These are phyloP conservation scores for Kurtzmaniella cleridarum DNA, from an alignment of 805 yeast species.

Conservation along the genomic window DNA sequence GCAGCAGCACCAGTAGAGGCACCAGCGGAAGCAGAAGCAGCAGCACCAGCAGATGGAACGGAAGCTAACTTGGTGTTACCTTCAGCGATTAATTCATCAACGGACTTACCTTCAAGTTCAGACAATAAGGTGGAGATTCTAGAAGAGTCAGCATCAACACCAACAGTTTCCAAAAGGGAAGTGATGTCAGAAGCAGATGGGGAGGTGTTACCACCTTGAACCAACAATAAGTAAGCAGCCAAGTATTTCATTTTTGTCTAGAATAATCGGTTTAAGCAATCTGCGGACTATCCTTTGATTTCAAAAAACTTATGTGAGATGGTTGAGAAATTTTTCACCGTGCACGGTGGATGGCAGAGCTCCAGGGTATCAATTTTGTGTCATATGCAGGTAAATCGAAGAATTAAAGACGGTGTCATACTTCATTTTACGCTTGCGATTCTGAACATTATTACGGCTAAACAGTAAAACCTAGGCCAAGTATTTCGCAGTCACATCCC, in stretches of 20 bases:
- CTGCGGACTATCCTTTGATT: slow-evolving; percentile 74
- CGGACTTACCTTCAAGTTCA: slow-evolving; percentile 90
- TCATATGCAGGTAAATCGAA: no score
- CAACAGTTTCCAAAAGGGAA: slow-evolving; percentile 86
- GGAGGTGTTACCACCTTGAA: slow-evolving; percentile 92
- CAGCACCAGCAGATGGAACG: slow-evolving; percentile 98
- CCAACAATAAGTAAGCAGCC: slow-evolving; percentile 98
- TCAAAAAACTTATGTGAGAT: slow-evolving; percentile 17
- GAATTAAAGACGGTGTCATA: no score
- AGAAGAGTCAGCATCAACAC: slow-evolving; percentile 90
- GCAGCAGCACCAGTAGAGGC: slow-evolving; percentile 68
- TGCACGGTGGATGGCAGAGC: neutral
- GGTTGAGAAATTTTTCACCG: slow-evolving; percentile 12
- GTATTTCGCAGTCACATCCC: slow-evolving; percentile 2
- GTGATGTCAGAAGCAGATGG: slow-evolving; percentile 93
- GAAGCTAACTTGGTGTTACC: slow-evolving; percentile 96
- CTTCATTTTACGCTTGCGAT: no score
- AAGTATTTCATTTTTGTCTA: slow-evolving; percentile 76
- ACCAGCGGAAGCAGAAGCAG: slow-evolving; percentile 68
- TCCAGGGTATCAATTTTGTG: no score
- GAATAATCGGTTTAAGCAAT: slow-evolving; percentile 77
- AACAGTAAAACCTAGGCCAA: no score
- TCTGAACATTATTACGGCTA: no score
- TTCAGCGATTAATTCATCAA: slow-evolving; percentile 85
- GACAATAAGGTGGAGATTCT: slow-evolving; percentile 75